Conservation (phyloP, 495 filamentous ascomycete genomes). For the Neurospora tetrasperma region DNA sequence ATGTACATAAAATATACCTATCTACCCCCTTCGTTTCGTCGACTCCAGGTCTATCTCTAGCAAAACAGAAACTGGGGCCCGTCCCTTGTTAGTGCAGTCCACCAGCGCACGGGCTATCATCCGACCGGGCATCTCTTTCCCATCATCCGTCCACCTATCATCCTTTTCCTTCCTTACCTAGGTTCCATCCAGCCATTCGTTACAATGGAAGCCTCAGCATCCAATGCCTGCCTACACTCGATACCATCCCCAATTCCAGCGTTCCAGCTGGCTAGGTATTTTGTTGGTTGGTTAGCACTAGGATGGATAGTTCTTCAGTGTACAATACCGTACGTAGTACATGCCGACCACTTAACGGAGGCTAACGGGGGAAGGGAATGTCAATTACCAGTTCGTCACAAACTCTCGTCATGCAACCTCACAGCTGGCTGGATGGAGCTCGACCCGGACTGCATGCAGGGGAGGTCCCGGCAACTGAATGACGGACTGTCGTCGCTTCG, state of each 20-base stretch:
- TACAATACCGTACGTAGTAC: too few species aligned
- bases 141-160: too few species aligned
- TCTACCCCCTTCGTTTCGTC: not conserved
- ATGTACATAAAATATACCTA: not conserved
- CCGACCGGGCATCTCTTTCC: too few species aligned
- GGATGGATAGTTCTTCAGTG: too few species aligned
- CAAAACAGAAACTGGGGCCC: not conserved
- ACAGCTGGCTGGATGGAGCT: not conserved
- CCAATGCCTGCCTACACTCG: not conserved
- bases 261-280: not conserved
- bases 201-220: not conserved
- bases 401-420: not conserved
- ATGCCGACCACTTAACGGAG: too few species aligned
- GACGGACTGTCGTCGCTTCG: not conserved
- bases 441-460: not conserved
- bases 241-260: not conserved
- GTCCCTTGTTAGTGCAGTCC: not conserved
- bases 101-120: too few species aligned
- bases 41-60: too few species aligned
- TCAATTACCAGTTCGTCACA: not conserved
- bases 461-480: not conserved
- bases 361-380: not conserved
- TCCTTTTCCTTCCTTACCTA: too few species aligned
- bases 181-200: not conserved
- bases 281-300: not conserved